Evolutionary conservation across 1,284 basidiomycete genomes (phyloP).

Genomic region (Athelia sp.): DNA sequence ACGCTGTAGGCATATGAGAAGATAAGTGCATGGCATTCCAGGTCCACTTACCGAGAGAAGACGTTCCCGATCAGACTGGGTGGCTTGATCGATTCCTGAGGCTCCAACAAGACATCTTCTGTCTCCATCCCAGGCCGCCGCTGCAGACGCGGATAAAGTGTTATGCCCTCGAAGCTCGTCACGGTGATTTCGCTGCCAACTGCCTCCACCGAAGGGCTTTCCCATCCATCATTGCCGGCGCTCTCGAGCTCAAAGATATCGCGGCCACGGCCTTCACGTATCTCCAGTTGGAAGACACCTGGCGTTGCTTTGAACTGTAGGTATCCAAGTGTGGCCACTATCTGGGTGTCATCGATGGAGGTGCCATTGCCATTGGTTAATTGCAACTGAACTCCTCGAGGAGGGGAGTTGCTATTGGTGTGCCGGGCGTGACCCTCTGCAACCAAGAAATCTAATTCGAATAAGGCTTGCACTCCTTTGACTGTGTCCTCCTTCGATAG

Average conservation of each 20-base stretch:
- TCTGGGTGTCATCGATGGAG: conserved; percentile 76
- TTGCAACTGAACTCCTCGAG: conserved; percentile 84
- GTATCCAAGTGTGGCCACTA: conserved; percentile 95
- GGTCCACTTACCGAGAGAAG: conserved; percentile 40
- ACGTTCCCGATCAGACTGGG: conserved; percentile 39
- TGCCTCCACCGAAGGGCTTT: conserved; percentile 63
- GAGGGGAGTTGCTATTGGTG: conserved; percentile 51
- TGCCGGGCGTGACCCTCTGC: conserved; percentile 94
- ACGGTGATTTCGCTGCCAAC: conserved; percentile 72
- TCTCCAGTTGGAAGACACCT: conserved; percentile 80
- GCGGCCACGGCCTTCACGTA: conserved; percentile 76
- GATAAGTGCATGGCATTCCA: background rate
- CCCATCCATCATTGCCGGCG: conserved; percentile 80
- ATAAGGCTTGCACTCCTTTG: conserved; percentile 70
- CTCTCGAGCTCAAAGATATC: conserved; percentile 83
- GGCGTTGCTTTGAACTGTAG: conserved; percentile 93
- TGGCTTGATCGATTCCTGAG: conserved; percentile 24
- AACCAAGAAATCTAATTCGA: conserved; percentile 87
- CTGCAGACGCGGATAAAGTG: conserved; percentile 78
- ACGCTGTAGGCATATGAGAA: conserved; percentile 32
- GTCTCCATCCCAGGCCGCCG: conserved; percentile 75
- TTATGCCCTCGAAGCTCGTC: conserved; percentile 84
- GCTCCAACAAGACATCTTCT: conserved; percentile 71
- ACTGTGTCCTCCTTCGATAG: conserved; percentile 51
- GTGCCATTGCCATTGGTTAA: conserved; percentile 46